Conservation (phyloP, 768 basidiomycete species). For the Pholiota molesta region DNA sequence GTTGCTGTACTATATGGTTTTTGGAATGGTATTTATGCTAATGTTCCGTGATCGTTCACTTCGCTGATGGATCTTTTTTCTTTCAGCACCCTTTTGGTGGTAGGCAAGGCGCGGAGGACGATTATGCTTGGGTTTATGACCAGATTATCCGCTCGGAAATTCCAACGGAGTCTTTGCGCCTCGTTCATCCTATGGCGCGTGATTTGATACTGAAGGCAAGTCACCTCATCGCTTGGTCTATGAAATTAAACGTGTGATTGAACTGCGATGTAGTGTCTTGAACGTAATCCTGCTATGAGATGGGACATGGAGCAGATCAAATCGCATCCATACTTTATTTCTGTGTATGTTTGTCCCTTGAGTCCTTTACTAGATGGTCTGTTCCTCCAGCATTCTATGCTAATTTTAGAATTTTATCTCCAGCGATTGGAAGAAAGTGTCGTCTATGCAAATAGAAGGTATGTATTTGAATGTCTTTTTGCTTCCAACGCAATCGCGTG, state of each 20-base stretch:
- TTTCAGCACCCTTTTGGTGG: constrained; percentile 48
- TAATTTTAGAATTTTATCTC: neutral
- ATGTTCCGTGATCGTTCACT: neutral
- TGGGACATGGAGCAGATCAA: constrained; percentile 42
- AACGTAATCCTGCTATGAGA: constrained; percentile 56
- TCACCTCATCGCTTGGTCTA: neutral
- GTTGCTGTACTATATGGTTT: constrained; percentile 52
- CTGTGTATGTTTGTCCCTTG: constrained; percentile 41
- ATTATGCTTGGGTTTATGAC: constrained; percentile 31
- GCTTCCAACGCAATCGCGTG: neutral
- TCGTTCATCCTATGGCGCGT: constrained; percentile 33
- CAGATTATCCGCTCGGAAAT: constrained; percentile 36
- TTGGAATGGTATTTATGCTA: constrained; percentile 41
- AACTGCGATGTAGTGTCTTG: constrained; percentile 46
- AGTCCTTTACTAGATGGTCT: neutral
- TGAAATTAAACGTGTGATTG: neutral
- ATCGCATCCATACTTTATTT: constrained; percentile 50
- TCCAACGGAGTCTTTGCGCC: constrained; percentile 28
- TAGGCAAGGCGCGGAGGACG: constrained; percentile 21
- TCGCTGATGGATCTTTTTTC: neutral
- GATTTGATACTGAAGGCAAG: constrained; percentile 52
- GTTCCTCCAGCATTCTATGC: too few species aligned
- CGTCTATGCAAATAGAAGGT: constrained; percentile 32
- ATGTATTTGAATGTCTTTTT: constrained; percentile 3
- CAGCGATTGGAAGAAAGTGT: constrained; percentile 47